Conservation (phyloP, 2,329 filamentous ascomycete genomes). For the Beauveria medogensis region DNA sequence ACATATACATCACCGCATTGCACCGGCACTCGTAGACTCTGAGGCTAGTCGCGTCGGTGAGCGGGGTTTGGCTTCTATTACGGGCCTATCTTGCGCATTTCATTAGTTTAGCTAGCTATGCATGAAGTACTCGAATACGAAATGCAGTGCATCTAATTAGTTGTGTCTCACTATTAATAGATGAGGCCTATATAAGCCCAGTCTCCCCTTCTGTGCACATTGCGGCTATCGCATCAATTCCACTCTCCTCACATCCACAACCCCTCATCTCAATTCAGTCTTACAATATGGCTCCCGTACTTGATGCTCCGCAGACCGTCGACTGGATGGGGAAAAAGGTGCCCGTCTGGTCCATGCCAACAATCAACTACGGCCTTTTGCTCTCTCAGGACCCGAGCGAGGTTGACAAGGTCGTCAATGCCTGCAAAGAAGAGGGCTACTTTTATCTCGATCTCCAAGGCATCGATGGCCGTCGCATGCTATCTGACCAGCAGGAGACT, state of each 20-base stretch:
- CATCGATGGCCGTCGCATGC: conserved; percentile 44
- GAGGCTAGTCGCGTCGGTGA: neutral
- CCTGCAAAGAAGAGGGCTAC: conserved; percentile 44
- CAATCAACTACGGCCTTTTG: conserved; percentile 42
- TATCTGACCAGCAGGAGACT: conserved; percentile 43
- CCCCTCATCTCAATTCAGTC: neutral
- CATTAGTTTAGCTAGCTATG: neutral
- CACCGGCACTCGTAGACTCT: neutral
- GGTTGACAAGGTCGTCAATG: conserved; percentile 41
- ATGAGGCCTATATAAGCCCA: neutral
- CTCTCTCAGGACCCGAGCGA: conserved; percentile 47
- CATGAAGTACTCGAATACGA: neutral
- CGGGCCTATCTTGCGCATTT: conserved; percentile 1
- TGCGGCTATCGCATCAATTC: neutral
- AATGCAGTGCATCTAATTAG: neutral
- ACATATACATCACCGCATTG: neutral
- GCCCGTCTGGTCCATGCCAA: conserved; percentile 44
- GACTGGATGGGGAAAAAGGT: conserved; percentile 41
- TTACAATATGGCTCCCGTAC: conserved; percentile 24
- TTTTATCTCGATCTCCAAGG: conserved; percentile 47
- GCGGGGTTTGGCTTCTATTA: conserved; percentile 4
- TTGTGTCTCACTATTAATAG: neutral
- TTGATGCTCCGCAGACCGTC: conserved; percentile 35
- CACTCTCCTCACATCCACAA: neutral
- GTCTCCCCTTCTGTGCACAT: neutral